These are phyloP conservation scores for Hebeloma cylindrosporum DNA, from an alignment of 768 basidiomycete species.

Conservation along the genomic window DNA sequence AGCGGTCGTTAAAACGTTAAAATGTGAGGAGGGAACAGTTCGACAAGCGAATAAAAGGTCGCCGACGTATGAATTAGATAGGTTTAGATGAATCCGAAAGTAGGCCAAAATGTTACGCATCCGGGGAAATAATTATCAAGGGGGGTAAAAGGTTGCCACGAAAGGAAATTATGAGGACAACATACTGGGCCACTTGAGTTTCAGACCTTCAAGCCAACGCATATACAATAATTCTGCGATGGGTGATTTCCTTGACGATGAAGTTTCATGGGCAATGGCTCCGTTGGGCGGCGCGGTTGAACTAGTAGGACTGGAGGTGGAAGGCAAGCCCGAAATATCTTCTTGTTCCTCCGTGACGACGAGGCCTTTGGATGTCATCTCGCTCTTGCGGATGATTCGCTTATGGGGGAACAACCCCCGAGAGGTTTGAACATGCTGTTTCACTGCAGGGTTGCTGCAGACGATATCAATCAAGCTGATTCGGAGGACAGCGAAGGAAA, in stretches of 20 bases:
- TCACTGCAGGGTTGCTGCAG: conserved; percentile 70
- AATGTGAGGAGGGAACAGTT: not conserved
- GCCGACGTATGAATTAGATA: not conserved
- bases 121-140: conserved; percentile 1
- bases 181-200: conserved; percentile 86
- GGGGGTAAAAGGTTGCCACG: too few relatives aligned
- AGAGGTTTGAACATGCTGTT: conserved; percentile 81
- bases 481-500: conserved; percentile 2
- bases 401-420: conserved; percentile 79
- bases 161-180: conserved; percentile 35
- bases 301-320: conserved; percentile 35
- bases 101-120: not conserved
- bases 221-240: conserved; percentile 96
- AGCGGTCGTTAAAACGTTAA: conserved; percentile 1
- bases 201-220: conserved; percentile 92
- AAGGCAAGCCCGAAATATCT: conserved; percentile 55
- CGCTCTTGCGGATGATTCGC: conserved; percentile 74
- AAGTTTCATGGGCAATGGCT: conserved; percentile 34
- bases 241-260: conserved; percentile 70
- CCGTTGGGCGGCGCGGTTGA: conserved; percentile 21
- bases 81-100: not conserved
- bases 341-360: conserved; percentile 83
- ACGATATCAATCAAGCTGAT: conserved; percentile 7
- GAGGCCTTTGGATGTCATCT: conserved; percentile 82
- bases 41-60: too few relatives aligned